These are phyloP conservation scores for Citrus maxima DNA, from an alignment of 345 rosid genomes.

Conservation along the genomic window DNA sequence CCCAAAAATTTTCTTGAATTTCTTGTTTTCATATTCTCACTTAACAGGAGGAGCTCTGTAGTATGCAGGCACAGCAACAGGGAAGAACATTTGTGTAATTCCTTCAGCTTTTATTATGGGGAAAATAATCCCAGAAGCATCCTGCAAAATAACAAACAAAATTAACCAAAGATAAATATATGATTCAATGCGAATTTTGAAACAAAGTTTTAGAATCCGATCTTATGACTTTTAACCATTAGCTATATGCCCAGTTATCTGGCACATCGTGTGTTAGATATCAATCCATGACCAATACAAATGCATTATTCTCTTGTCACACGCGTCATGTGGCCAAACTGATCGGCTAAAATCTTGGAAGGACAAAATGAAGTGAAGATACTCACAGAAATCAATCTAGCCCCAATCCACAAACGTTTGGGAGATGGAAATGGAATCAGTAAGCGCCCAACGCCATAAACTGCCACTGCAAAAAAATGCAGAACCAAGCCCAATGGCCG, in stretches of 20 bases:
- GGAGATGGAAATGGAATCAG: constrained; percentile 33
- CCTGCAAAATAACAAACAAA: neutral
- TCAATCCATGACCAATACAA: no score
- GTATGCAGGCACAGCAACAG: neutral
- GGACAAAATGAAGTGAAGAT: no score
- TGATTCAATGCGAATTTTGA: no score
- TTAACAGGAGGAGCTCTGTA: constrained; percentile 1
- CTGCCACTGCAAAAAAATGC: constrained; percentile 34
- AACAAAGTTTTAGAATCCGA: no score
- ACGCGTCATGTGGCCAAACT: no score
- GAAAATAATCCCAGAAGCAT: neutral
- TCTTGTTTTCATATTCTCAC: neutral
- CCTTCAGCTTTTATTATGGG: constrained; percentile 17
- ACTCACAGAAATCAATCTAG: constrained; percentile 28
- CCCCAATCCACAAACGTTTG: constrained; percentile 30
- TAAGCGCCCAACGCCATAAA: constrained; percentile 27
- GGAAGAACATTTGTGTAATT: constrained; percentile 11
- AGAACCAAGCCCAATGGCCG: constrained; percentile 27
- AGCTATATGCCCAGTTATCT: no score
- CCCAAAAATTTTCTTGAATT: neutral
- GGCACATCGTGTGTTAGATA: no score
- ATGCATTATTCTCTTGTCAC: no score
- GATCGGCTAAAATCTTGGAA: no score
- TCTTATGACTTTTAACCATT: no score
- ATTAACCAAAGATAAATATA: no score